Base-by-base conservation (phyloP, 495 filamentous ascomycete species). In the Tuber calosporum region DNA sequence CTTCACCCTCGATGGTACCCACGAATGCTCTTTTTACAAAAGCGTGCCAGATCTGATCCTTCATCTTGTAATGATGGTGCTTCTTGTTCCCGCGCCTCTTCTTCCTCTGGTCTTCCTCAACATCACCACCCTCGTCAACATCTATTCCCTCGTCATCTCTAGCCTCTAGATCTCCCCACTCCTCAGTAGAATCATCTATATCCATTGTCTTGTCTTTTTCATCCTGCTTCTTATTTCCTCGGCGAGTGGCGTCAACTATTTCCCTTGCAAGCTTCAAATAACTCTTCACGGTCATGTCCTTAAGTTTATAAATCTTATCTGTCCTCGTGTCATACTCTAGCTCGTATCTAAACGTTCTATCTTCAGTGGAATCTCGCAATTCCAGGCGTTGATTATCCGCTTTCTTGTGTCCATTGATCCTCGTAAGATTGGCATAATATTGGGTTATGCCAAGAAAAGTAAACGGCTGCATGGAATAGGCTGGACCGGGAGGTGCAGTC, bases 371-470 rank as follows among this genome's bases (percentile, higher is more conserved):
- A n/a, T 89, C 86, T 41, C 88, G 75, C 8, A 88, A 86, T 73
- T 86, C 83, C 30, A 78, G 70, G 34, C 77, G 74, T 81, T 81
- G 72, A 74, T 72, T 72, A 84, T 84, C 9, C 41, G 85, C 84
- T 79, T 89, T 86, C 4, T 83, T 81, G 84, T 85, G 87, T 68
- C 82, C 80, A 81, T 98, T 96, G 84, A 96, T 90, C 73, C 86
- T 83, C 0, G 96, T 97, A 2, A 99, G 84, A 83, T 99, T 99
- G 66, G 94, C 93, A 82, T 86, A 97, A 84, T 96, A 97, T 78
- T 99, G 95, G 5, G 89, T 93, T 80, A 91, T 97, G 15, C 90
- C 86, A 3, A 91, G 85, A 74, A 91, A 84, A 0, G 91, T 90
- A 37, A 97, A 84, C 0, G 92, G 83, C 81, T 99, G 96, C 40